Percentiles rank a stretch among this genome's conserved stretches.
These are phyloP conservation scores for Talaromyces wortmannii DNA, from an alignment of 495 filamentous ascomycete species.

Conservation along the genomic window DNA sequence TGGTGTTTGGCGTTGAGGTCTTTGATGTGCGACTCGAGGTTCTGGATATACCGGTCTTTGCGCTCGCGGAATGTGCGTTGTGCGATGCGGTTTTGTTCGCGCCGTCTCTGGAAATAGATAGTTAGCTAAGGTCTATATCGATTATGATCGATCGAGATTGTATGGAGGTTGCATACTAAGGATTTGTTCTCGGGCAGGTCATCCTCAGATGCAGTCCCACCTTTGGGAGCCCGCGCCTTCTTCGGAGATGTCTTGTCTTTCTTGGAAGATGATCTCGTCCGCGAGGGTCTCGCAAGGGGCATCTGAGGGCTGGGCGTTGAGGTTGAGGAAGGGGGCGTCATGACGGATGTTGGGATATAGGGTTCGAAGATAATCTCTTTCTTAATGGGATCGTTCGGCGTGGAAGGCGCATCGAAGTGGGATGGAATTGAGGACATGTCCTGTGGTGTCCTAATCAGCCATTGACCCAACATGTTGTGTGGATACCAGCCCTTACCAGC, in stretches of 20 bases:
- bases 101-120: conserved; percentile 32
- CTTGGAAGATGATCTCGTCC: neutral
- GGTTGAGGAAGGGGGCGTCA: neutral
- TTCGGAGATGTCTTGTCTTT: neutral
- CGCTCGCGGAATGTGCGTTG: conserved; percentile 44
- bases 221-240: neutral
- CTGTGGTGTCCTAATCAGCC: neutral
- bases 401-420: neutral
- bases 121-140: neutral
- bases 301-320: neutral
- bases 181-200: conserved; percentile 3
- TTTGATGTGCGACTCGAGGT: conserved; percentile 22
- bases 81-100: conserved; percentile 52
- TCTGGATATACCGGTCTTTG: conserved; percentile 39
- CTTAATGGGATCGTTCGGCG: neutral
- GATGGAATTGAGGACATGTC: neutral
- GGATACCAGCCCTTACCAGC: neutral
- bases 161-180: neutral
- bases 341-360: neutral
- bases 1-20: conserved; percentile 2
- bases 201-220: neutral
- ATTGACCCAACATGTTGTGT: neutral
- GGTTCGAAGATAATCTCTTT: neutral
- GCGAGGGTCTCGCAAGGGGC: neutral
- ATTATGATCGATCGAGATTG: neutral